Evolutionary conservation across 2,329 filamentous ascomycete genomes (phyloP).

Genomic region (Akanthomyces lecanii): DNA sequence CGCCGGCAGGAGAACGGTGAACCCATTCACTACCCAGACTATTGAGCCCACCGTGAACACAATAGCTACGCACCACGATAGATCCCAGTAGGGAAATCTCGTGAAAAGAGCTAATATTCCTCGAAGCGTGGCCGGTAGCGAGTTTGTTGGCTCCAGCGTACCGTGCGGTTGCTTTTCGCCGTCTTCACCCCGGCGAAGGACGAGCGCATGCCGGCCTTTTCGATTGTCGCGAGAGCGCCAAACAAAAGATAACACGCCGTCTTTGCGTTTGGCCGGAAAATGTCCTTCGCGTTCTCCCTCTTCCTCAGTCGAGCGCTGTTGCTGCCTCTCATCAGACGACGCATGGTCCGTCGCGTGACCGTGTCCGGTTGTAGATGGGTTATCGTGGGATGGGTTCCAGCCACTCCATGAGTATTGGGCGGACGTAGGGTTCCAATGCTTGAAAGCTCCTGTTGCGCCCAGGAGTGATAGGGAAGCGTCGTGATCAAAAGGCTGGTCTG

Average conservation of each 20-base stretch:
- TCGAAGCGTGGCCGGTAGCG: background rate
- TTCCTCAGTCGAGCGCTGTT: background rate
- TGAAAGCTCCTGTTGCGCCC: background rate
- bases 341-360: background rate
- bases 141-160: background rate
- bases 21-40: constrained; percentile 3
- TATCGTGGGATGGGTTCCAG: background rate
- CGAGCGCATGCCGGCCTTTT: constrained; percentile 4
- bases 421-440: background rate
- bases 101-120: background rate
- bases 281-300: background rate
- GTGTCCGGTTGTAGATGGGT: background rate
- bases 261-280: background rate
- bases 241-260: background rate
- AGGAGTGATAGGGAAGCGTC: background rate
- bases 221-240: constrained; percentile 10
- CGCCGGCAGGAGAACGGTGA: background rate
- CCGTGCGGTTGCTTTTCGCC: background rate
- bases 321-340: too few species aligned
- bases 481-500: background rate
- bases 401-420: background rate
- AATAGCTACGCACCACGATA: background rate
- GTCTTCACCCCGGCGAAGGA: constrained; percentile 5
- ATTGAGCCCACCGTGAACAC: background rate
- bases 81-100: constrained; percentile 3